Evolutionary conservation across 2,329 filamentous ascomycete genomes (phyloP), one percentile per base, ranked within the genome.

Genomic region (Fusarium concolor): DNA sequence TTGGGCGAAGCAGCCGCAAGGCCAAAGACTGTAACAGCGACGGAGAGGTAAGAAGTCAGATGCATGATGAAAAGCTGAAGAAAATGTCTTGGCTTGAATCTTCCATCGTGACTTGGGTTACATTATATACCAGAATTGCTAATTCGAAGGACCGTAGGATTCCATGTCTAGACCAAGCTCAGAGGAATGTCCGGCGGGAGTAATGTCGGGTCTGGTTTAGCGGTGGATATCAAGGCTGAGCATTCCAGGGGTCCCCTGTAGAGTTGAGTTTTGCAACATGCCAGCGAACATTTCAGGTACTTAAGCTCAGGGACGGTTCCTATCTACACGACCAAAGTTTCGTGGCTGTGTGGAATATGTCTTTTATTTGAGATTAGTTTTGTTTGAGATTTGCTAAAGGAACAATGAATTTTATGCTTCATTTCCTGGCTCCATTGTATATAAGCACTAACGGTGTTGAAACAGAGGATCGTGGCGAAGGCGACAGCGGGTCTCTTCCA

Each of bases 21-120:
- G 50, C 70, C 67, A 1, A 71, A 11, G 18, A 67, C 44, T 12
- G 58, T 24, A 4, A 71, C 42, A 3, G 67, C 56, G 8, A 68
- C 47, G 3, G 67, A 53, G 15, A 72, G 10, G 42, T 65, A 72
- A 4, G 68, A 70, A 31, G 47, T 20, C n/a, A 71, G 45, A 55
- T 63, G 55, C 69, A 71, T 71, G 38, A 15, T 49, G 35, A 43
- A 28, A 15, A 20, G 7, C n/a, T 47, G 20, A 15, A 26, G n/a
- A 11, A 6, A n/a, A 8, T 20, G 24, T 14, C 38, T 33, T 12
- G 10, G 15, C 28, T 20, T 3, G 5, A n/a, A n/a, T 28, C 7
- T 11, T 14, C 22, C 22, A 56, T 52, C 11, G 7, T 10, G 37
- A 44, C 37, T 35, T 44, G 38, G 33, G 8, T 12, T n/a, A 17